These are phyloP conservation scores for Ailanthus altissimus DNA, from an alignment of 345 rosid genomes.

Conservation along the genomic window DNA sequence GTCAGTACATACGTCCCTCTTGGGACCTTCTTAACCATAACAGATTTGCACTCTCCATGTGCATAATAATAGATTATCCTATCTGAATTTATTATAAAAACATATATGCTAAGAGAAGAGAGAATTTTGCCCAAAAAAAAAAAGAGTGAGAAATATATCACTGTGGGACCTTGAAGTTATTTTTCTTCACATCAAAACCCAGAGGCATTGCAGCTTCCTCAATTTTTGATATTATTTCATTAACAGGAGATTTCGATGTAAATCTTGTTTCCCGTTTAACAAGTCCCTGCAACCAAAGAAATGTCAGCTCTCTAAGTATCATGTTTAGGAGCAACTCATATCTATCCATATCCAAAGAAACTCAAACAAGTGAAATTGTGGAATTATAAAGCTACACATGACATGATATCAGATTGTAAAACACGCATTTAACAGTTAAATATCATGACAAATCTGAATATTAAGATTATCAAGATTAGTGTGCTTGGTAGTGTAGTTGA, in stretches of 20 bases:
- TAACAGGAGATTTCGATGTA: conserved; percentile 82
- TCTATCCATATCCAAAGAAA: background rate
- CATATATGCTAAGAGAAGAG: background rate
- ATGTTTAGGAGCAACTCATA: conserved; percentile 5
- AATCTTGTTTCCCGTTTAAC: conserved; percentile 92
- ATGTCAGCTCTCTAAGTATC: conserved; percentile 20
- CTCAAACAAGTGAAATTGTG: background rate
- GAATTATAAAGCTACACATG: conserved; percentile 1
- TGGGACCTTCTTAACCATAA: too few relatives aligned
- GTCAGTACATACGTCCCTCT: too few relatives aligned
- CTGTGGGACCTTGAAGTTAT: conserved; percentile 73
- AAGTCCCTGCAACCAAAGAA: conserved; percentile 62
- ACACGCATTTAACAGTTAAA: background rate
- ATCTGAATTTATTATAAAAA: background rate
- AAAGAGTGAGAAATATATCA: background rate
- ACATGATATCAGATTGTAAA: background rate
- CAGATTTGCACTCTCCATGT: too few relatives aligned
- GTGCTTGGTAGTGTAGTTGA: background rate
- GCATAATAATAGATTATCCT: background rate
- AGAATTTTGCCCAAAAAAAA: too few relatives aligned
- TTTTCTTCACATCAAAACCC: conserved; percentile 96
- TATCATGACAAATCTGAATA: background rate
- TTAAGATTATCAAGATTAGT: background rate
- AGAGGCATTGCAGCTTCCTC: conserved; percentile 81
- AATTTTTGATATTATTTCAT: conserved; percentile 86